A percentile compares a stretch with the other conserved stretches of the same genome.
Evolutionary conservation across 2,329 filamentous ascomycete genomes (phyloP).

Genomic region (Fusarium sp.): DNA sequence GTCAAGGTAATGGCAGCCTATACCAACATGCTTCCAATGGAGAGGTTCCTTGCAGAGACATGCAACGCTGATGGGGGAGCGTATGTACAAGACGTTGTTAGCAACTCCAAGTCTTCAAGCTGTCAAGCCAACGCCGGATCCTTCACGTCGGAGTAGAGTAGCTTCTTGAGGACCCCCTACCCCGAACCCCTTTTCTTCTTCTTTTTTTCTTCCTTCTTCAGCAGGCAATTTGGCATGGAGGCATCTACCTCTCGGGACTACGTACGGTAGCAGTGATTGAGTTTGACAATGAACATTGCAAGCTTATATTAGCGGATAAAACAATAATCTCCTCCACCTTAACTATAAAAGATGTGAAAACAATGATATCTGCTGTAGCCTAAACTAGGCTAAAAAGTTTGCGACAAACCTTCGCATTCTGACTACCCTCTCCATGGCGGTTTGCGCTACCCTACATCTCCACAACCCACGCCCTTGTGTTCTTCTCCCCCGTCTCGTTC

Average conservation of each 20-base stretch:
- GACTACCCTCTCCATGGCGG: not conserved
- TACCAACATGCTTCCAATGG: not conserved
- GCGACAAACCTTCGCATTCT: not conserved
- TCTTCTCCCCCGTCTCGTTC: no score
- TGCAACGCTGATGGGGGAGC: not conserved
- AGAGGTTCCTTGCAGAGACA: not conserved
- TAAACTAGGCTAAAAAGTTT: not conserved
- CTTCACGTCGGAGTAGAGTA: not conserved
- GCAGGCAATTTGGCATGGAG: no score
- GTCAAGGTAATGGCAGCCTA: not conserved
- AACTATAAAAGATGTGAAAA: no score
- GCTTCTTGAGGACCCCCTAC: not conserved
- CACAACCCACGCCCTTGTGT: not conserved
- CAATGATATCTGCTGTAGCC: not conserved
- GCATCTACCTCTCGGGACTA: no score
- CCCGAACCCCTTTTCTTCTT: no score
- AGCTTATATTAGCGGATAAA: no score
- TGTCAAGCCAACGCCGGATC: not conserved
- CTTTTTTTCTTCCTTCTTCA: no score
- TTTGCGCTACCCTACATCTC: not conserved
- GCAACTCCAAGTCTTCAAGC: not conserved
- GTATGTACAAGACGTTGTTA: rapidly evolving
- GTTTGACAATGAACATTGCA: no score
- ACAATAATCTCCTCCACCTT: no score
- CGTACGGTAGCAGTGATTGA: no score